phyloP scores from a whole-genome alignment of 2,329 filamentous ascomycete genomes.

The Exophiala viscosa region DNA sequence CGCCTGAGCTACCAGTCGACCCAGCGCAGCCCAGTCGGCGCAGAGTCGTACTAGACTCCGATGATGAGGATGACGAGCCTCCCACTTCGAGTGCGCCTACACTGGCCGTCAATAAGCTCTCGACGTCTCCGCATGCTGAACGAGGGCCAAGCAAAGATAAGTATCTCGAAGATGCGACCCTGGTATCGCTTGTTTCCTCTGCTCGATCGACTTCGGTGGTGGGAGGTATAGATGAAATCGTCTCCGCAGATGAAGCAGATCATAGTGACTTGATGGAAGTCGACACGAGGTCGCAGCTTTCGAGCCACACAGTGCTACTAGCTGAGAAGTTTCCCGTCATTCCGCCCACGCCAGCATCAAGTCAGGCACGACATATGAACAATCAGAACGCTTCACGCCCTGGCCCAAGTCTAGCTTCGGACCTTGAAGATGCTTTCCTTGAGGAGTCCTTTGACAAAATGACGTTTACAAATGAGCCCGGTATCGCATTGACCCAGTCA shows the following conservation, averaged over 20 bases:
- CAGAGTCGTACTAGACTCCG: constrained; percentile 19
- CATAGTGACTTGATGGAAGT: constrained; percentile 5
- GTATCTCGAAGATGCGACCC: background rate
- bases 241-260: background rate
- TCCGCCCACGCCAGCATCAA: background rate
- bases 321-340: background rate
- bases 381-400: background rate
- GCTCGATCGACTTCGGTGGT: background rate
- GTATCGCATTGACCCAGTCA: no score
- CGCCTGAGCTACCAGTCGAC: constrained; percentile 19
- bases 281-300: background rate
- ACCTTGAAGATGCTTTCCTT: background rate
- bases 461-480: no score
- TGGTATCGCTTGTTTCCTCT: background rate
- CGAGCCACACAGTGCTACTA: background rate
- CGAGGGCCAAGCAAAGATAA: background rate
- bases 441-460: no score
- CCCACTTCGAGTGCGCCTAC: background rate
- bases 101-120: background rate
- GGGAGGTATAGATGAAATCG: background rate
- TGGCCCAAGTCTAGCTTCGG: background rate
- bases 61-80: constrained; percentile 21
- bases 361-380: background rate
- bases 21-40: constrained; percentile 7
- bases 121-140: background rate